Evolutionary conservation across 2,329 filamentous ascomycete species (phyloP).

Genomic region (Colletotrichum kahawae): DNA sequence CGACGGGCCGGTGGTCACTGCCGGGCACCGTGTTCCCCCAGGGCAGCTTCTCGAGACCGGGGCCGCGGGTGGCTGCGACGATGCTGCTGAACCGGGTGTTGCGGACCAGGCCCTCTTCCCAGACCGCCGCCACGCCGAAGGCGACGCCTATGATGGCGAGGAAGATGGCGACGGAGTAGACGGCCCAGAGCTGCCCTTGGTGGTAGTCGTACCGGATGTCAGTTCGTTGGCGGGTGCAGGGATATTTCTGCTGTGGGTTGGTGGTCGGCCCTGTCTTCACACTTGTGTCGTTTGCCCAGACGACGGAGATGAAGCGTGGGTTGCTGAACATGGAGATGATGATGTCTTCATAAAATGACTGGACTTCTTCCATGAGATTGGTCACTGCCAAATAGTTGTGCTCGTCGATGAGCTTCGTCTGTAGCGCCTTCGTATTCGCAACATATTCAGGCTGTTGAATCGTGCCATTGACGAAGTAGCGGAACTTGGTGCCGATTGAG

Average conservation of each 20-base stretch:
- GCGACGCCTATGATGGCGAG: constrained; percentile 31
- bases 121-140: constrained; percentile 34
- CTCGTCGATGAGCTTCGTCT: constrained; percentile 43
- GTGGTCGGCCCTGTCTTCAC: constrained; percentile 24
- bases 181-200: constrained; percentile 36
- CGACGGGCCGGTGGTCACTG: constrained; percentile 12
- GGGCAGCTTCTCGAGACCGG: constrained; percentile 37
- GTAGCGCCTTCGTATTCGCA: constrained; percentile 36
- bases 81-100: constrained; percentile 43
- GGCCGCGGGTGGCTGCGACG: constrained; percentile 41
- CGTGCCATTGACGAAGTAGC: constrained; percentile 34
- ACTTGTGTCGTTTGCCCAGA: constrained; percentile 32
- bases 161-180: constrained; percentile 36
- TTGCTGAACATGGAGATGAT: constrained; percentile 38
- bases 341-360: constrained; percentile 38
- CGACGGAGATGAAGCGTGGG: constrained; percentile 36
- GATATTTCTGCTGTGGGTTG: constrained; percentile 26
- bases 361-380: constrained; percentile 29
- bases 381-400: constrained; percentile 30
- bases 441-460: constrained; percentile 28
- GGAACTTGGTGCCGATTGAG: constrained; percentile 32
- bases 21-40: constrained; percentile 19
- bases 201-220: constrained; percentile 34
- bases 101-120: constrained; percentile 36
- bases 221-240: constrained; percentile 31